phyloP scores from a whole-genome alignment of 106 monocot species.

The Hemerocallis citrina region DNA sequence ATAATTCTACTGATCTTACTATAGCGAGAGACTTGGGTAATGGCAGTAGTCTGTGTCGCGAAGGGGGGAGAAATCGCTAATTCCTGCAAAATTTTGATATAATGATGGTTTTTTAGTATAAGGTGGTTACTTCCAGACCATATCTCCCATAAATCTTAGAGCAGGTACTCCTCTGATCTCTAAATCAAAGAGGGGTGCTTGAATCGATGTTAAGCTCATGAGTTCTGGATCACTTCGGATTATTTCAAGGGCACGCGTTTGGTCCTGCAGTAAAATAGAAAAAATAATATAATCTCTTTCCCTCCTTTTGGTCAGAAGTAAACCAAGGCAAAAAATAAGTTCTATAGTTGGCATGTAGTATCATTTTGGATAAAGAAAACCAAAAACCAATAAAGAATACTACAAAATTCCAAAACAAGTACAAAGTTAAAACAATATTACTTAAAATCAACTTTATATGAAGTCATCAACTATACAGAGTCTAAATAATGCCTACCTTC shows the following conservation, averaged over 20 bases:
- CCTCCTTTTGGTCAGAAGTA: neutral
- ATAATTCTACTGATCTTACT: neutral
- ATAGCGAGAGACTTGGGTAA: neutral
- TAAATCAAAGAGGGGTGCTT: constrained; percentile 89
- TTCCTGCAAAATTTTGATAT: constrained; percentile 3
- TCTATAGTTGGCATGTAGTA: too few species aligned
- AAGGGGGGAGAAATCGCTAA: neutral
- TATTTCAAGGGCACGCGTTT: constrained; percentile 81
- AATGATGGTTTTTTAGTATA: neutral
- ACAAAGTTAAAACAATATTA: too few species aligned
- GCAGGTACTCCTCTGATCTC: constrained; percentile 97
- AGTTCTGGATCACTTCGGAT: constrained; percentile 75
- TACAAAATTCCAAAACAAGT: too few species aligned
- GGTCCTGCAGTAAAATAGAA: constrained; percentile 49
- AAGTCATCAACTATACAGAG: too few species aligned
- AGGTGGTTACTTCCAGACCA: constrained; percentile 68
- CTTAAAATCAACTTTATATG: too few species aligned
- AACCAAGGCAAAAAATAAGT: too few species aligned
- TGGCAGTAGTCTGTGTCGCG: neutral
- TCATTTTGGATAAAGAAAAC: too few species aligned
- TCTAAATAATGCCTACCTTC: too few species aligned
- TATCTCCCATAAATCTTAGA: constrained; percentile 90
- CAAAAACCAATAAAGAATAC: too few species aligned
- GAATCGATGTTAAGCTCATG: constrained; percentile 43
- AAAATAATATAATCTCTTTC: neutral